Percentiles rank a stretch among this genome's conserved stretches.
phyloP scores from a whole-genome alignment of 2,329 filamentous ascomycete species.

The Paramyrothecium roridum region DNA sequence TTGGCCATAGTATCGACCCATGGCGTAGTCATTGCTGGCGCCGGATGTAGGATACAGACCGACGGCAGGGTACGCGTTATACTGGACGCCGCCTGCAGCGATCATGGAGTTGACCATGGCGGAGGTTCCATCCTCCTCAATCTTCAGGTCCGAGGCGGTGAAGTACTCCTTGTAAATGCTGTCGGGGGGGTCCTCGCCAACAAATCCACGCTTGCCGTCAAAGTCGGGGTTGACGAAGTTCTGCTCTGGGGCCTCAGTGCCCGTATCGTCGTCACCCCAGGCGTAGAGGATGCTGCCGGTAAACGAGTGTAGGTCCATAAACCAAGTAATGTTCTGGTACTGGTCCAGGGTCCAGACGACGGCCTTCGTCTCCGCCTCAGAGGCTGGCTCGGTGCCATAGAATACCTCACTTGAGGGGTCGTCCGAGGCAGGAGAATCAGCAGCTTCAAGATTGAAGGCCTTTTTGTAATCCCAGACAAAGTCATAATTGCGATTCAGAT shows the following conservation, averaged over 20 bases:
- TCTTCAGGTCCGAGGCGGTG: conserved; percentile 26
- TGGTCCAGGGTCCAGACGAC: conserved; percentile 44
- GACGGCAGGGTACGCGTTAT: conserved; percentile 33
- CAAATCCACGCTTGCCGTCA: conserved; percentile 39
- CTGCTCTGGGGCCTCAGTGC: conserved; percentile 32
- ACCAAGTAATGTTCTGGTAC: conserved; percentile 45
- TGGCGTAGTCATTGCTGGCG: conserved; percentile 43
- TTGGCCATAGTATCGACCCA: conserved; percentile 35
- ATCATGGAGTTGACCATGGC: conserved; percentile 37
- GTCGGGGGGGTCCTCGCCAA: conserved; percentile 29
- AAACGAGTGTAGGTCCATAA: conserved; percentile 48
- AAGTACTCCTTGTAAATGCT: conserved; percentile 43
- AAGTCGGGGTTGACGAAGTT: conserved; percentile 46
- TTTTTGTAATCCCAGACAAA: conserved; percentile 52
- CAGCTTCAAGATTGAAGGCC: conserved; percentile 36
- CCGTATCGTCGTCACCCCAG: conserved; percentile 47
- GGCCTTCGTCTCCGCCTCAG: conserved; percentile 46
- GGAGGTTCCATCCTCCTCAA: conserved; percentile 25
- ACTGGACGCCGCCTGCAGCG: conserved; percentile 30
- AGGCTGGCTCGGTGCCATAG: conserved; percentile 42
- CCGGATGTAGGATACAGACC: conserved; percentile 44
- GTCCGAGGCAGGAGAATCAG: conserved; percentile 30
- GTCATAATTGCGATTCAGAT: conserved; percentile 57
- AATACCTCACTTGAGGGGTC: conserved; percentile 41
- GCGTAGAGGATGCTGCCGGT: conserved; percentile 44